Base-by-base conservation (phyloP, 2,329 filamentous ascomycete genomes). In the Sporothrix dimorphospora region DNA sequence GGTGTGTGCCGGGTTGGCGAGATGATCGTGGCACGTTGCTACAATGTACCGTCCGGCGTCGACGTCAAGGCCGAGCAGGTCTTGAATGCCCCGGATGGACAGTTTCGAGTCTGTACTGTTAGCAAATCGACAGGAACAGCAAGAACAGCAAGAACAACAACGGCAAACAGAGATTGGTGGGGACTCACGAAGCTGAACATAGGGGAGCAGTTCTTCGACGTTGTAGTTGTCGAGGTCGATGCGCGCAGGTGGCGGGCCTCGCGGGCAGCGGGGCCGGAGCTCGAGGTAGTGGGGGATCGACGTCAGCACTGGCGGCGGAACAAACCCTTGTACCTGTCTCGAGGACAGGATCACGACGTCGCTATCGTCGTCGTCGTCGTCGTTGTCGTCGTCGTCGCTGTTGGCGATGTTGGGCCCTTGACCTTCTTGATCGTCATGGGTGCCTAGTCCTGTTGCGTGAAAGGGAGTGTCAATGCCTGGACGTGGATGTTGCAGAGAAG, bases 241-340 rank as follows among this genome's bases (percentile, higher is more conserved):
- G 24, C 70, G 72, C 27, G 65, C 19, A 11, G 73, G 74, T 24
- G 74, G 72, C 14, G 74, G 74, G 1, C 34, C 19, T 3, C 69
- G 21, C 2, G 75, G 75, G 27, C 74, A 73, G 0, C 75, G 75
- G 1, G 74, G 75, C 30, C 75, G 75, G 49, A 76, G 69, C 45
- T 76, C 75, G 42, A 71, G 73, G 59, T 74, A 66, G 38, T 75
- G 73, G 0, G 73, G 42, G 7, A 69, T 57, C 8, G 69, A 47
- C 14, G 42, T 57, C n/a, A 49, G 69, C 7, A 42, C 24, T 4
- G 66, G 65, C 5, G 53, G 2, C 12, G 49, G 9, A n/a, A 72
- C 70, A 69, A 63, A 45, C 42, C 63, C 27, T 51, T 53, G 34
- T 5, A 61, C 47, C 66, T 49, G 66, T 19, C 51, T 38, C 51